phyloP scores from a whole-genome alignment of 2,329 filamentous ascomycete genomes.

The Diaporthe vexans region DNA sequence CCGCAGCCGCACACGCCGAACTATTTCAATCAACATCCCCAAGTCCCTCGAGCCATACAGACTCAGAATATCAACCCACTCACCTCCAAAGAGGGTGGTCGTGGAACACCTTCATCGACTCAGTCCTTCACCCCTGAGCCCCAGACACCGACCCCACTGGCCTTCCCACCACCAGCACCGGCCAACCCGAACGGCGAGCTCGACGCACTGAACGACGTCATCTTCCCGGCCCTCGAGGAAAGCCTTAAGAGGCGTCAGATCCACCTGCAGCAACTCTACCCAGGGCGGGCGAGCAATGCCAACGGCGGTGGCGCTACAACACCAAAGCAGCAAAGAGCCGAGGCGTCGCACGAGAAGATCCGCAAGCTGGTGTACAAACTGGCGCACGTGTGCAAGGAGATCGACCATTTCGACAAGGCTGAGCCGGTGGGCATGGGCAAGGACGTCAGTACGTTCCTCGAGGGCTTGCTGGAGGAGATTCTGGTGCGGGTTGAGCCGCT shows the following conservation, averaged over 20 bases:
- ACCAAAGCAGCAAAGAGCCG: slow-evolving; percentile 76
- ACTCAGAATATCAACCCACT: slow-evolving; percentile 37
- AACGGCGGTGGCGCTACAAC: slow-evolving; percentile 65
- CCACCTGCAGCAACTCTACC: slow-evolving; percentile 67
- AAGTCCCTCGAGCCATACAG: slow-evolving; percentile 41
- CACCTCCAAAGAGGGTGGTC: slow-evolving; percentile 39
- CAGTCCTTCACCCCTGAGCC: slow-evolving; percentile 42
- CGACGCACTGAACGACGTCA: slow-evolving; percentile 90
- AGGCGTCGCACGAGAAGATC: slow-evolving; percentile 84
- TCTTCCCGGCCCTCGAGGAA: slow-evolving; percentile 92
- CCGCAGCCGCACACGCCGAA: slow-evolving; percentile 49
- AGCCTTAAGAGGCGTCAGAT: slow-evolving; percentile 85
- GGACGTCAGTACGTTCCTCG: slow-evolving; percentile 88
- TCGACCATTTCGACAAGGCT: slow-evolving; percentile 88
- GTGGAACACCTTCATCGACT: slow-evolving; percentile 33
- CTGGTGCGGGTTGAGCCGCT: slow-evolving; percentile 91
- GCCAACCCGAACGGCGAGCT: slow-evolving; percentile 76
- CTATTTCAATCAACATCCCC: slow-evolving; percentile 43
- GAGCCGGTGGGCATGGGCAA: slow-evolving; percentile 95
- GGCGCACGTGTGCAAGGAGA: slow-evolving; percentile 86
- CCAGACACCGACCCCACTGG: slow-evolving; percentile 48
- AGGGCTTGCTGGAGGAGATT: slow-evolving; percentile 94
- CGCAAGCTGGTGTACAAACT: slow-evolving; percentile 86
- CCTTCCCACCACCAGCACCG: slow-evolving; percentile 71
- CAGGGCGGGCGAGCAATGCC: slow-evolving; percentile 56